phyloP scores from a whole-genome alignment of 352 stramenopile species.

The Globisporangium sylvaticum region DNA sequence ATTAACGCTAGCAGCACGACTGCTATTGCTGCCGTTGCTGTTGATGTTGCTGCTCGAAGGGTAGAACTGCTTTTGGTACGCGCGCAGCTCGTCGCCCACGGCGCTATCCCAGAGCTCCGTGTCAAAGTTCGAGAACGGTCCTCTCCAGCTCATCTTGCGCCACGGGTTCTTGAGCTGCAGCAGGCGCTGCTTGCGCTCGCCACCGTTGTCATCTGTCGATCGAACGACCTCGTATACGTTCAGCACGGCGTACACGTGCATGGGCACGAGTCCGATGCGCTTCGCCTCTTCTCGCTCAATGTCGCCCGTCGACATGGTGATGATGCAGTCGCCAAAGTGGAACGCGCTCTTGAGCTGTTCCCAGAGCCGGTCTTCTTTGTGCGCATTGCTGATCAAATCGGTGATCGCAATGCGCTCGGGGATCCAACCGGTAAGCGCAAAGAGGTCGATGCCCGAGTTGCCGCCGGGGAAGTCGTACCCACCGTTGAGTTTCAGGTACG shows the following conservation, averaged over 20 bases:
- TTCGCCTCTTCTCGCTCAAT: conserved; percentile 66
- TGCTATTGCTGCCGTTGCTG: conserved; percentile 4
- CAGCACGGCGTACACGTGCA: conserved; percentile 96
- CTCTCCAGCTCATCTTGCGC: conserved; percentile 82
- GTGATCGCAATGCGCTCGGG: conserved; percentile 88
- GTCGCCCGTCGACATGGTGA: conserved; percentile 93
- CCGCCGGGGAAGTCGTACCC: conserved; percentile 97
- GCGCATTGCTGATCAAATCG: conserved; percentile 26
- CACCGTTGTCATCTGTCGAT: conserved; percentile 3
- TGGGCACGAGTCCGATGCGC: conserved; percentile 90
- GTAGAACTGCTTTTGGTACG: conserved; percentile 57
- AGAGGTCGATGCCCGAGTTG: conserved; percentile 97
- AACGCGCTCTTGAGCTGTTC: conserved; percentile 91
- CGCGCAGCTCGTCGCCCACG: conserved; percentile 54
- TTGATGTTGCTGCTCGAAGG: conserved; percentile 6
- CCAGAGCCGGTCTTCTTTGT: conserved; percentile 65
- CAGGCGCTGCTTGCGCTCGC: conserved; percentile 52
- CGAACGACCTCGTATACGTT: conserved; percentile 83
- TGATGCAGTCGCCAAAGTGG: conserved; percentile 95
- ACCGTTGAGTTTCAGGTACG: conserved; percentile 97
- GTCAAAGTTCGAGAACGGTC: conserved; percentile 77
- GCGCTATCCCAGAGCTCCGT: conserved; percentile 44
- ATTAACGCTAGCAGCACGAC: neutral
- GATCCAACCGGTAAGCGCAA: conserved; percentile 98
- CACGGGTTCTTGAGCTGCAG: conserved; percentile 97